Evolutionary conservation across 2,329 filamentous ascomycete species (phyloP).

Genomic region (Ophiosphaerella narmari): DNA sequence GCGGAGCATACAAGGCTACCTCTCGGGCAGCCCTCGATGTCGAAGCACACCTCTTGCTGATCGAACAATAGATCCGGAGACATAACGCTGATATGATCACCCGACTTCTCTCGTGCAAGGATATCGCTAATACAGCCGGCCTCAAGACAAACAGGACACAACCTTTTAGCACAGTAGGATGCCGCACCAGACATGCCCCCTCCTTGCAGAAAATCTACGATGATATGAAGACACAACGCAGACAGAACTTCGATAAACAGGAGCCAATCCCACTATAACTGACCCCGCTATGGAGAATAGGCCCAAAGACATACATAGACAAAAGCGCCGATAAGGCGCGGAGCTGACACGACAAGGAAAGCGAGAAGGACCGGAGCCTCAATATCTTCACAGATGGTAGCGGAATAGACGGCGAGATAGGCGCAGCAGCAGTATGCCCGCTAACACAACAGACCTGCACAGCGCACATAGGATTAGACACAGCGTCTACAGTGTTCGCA

Average conservation of each 20-base stretch:
- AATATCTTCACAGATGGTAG: conserved; percentile 28
- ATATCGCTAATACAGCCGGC: conserved; percentile 10
- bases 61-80: conserved; percentile 20
- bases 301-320: too few species aligned
- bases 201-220: too few species aligned
- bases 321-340: too few species aligned
- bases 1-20: conserved; percentile 27
- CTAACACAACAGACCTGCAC: conserved; percentile 13
- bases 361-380: conserved; percentile 11
- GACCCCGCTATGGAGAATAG: too few species aligned
- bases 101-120: conserved; percentile 10
- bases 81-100: conserved; percentile 17
- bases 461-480: conserved; percentile 14
- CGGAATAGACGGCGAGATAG: conserved; percentile 19
- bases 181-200: too few species aligned
- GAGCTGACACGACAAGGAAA: conserved; percentile 20
- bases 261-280: too few species aligned
- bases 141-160: too few species aligned
- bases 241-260: too few species aligned
- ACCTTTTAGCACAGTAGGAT: too few species aligned
- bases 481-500: conserved; percentile 15
- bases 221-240: too few species aligned
- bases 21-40: conserved; percentile 23
- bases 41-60: conserved; percentile 17
- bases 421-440: conserved; percentile 18